Base-by-base conservation (phyloP, 805 yeast species). In the Candida berthetii region DNA sequence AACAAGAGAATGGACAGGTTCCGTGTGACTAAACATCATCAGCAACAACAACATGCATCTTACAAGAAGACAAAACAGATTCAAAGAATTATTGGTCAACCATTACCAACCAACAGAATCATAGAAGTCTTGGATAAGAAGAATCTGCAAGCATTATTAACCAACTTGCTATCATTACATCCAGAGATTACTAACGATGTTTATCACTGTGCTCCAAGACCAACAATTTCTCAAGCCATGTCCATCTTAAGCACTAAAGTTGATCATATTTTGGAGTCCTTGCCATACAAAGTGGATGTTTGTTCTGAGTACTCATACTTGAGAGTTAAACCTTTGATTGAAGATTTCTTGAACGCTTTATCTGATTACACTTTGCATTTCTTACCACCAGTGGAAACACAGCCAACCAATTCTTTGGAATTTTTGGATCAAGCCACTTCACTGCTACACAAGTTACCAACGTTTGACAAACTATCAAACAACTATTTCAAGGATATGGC, bases 281-380 rank as follows among this genome's bases (percentile, higher is more conserved):
- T 88, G 48, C 96, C 96, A 1, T 86, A 84, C 58, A 80, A 81
- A 48, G 87, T 86, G 47, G 89, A 85, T 50, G 68, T 72, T 9
- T 68, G 74, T 31, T 76, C 84, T 37, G 96, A 87, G 58, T 87
- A 87, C 55, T 78, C 90, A 4, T 87, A 78, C 57, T 62, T 84
- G 43, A 69, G 96, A 42, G 85, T 88, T 31, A 79, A 84, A 53
- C 76, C 83, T 7, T 62, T 68, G 43, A 72, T 85, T 46, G 74
- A 75, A 44, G 93, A 84, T 49, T 85, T 87, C 50, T 72, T 85
- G 45, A 69, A 71, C 46, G 78, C 86, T 18, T 65, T 88, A 41
- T 76, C 85, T 15, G 96, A 87, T 59, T 86, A 82, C 57, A 80
- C 85, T 5, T 66, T 82, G 43, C 77, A 75, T 50, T 82, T 81